These are phyloP conservation scores for Hyphopichia wangnamkhiaoensis DNA, from an alignment of 1,139 yeast species.

Conservation along the genomic window DNA sequence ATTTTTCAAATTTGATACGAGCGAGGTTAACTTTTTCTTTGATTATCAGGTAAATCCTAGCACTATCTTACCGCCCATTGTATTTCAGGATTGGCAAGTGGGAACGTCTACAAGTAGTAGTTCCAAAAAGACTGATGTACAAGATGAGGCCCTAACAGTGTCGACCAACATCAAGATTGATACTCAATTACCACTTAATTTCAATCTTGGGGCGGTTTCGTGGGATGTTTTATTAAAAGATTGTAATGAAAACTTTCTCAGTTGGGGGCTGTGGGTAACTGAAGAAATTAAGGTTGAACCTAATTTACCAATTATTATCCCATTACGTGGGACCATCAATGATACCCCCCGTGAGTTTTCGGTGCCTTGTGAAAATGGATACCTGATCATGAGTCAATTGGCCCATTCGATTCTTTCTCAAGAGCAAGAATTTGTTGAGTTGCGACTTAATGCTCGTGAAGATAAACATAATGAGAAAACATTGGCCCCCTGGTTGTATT, in stretches of 20 bases:
- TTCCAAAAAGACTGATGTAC: not conserved
- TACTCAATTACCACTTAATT: conserved; percentile 19
- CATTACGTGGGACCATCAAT: conserved; percentile 17
- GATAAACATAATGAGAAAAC: conserved; percentile 10
- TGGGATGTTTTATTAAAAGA: conserved; percentile 31
- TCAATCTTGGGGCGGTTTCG: conserved; percentile 19
- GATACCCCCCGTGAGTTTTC: conserved; percentile 20
- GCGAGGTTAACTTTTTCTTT: conserved; percentile 16
- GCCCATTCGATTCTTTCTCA: not conserved
- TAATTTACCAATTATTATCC: conserved; percentile 13
- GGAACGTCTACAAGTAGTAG: not conserved
- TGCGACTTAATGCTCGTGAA: conserved; percentile 20
- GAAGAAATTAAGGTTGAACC: conserved; percentile 18
- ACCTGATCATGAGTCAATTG: not conserved
- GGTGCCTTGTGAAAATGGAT: conserved; percentile 16
- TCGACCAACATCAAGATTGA: conserved; percentile 10
- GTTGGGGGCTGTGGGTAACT: conserved; percentile 28
- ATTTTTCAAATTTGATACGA: conserved; percentile 15
- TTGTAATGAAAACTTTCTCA: conserved; percentile 20
- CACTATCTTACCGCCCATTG: conserved; percentile 15
- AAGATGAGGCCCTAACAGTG: conserved; percentile 1
- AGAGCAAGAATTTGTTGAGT: conserved; percentile 17
- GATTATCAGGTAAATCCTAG: conserved; percentile 4
- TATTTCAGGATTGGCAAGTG: conserved; percentile 11
- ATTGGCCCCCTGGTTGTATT: conserved; percentile 29